Evolutionary conservation across 129 eudicot species (phyloP).

Genomic region (Tagetes erecta): DNA sequence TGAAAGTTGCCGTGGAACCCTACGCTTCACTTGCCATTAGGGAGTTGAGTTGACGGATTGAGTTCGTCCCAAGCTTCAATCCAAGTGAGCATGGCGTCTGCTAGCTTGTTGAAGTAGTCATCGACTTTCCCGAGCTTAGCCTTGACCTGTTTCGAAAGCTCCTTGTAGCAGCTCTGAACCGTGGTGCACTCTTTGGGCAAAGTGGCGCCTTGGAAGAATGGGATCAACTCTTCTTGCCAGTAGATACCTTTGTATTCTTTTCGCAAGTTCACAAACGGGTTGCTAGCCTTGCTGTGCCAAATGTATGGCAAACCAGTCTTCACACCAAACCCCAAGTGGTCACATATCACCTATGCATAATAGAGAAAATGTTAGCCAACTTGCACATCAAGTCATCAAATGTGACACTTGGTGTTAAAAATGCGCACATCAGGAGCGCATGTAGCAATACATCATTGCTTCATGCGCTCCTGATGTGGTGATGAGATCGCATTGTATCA

Average conservation of each 20-base stretch:
- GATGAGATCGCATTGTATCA: too few relatives aligned
- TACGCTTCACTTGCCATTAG: slow-evolving; percentile 33
- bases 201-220: slow-evolving; percentile 55
- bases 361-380: slow-evolving; percentile 4
- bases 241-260: slow-evolving; percentile 75
- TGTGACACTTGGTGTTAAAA: too few relatives aligned
- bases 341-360: slow-evolving; percentile 57
- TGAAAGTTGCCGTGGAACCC: background rate
- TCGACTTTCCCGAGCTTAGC: slow-evolving; percentile 63
- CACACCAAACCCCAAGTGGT: slow-evolving; percentile 63
- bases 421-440: too few relatives aligned
- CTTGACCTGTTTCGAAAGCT: slow-evolving; percentile 63
- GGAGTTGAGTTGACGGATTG: slow-evolving; percentile 44
- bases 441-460: too few relatives aligned
- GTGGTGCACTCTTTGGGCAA: slow-evolving; percentile 67
- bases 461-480: too few relatives aligned
- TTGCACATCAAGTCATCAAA: background rate
- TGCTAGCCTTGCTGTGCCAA: slow-evolving; percentile 85
- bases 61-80: slow-evolving; percentile 78
- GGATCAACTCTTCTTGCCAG: slow-evolving; percentile 78
- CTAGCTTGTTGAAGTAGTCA: slow-evolving; percentile 60
- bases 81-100: slow-evolving; percentile 74
- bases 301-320: slow-evolving; percentile 70
- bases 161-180: slow-evolving; percentile 67
- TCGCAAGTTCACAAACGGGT: slow-evolving; percentile 68